Evolutionary conservation across 768 basidiomycete genomes (phyloP).

Genomic region (Boletus subcaerulescens): DNA sequence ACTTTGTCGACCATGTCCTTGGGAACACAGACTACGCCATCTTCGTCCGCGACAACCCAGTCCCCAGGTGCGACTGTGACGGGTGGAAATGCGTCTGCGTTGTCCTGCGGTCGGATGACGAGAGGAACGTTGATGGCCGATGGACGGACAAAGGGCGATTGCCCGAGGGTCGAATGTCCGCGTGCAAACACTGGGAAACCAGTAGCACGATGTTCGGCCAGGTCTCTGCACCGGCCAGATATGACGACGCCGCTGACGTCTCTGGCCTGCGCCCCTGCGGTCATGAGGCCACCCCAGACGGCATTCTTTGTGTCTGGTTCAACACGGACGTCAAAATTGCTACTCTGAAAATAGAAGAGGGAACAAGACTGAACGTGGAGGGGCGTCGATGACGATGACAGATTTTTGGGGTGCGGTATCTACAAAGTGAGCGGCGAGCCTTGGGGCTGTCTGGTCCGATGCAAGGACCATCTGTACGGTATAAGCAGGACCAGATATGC

Average conservation of each 20-base stretch:
- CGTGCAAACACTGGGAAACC: constrained; percentile 81
- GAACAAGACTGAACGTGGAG: constrained; percentile 51
- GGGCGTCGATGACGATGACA: constrained; percentile 73
- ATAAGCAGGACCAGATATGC: constrained; percentile 76
- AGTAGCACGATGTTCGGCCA: constrained; percentile 68
- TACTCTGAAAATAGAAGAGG: constrained; percentile 1
- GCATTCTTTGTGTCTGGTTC: constrained; percentile 66
- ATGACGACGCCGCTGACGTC: constrained; percentile 74
- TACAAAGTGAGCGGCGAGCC: constrained; percentile 71
- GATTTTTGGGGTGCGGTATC: constrained; percentile 67
- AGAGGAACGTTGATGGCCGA: constrained; percentile 72
- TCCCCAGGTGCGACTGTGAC: constrained; percentile 70
- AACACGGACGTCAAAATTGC: not conserved
- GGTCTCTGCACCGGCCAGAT: constrained; percentile 81
- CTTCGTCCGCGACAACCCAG: constrained; percentile 81
- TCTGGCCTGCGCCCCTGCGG: constrained; percentile 75
- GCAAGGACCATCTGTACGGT: constrained; percentile 80
- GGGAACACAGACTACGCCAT: constrained; percentile 87
- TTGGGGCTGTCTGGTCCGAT: constrained; percentile 59
- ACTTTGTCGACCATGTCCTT: constrained; percentile 51
- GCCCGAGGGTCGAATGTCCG: constrained; percentile 81
- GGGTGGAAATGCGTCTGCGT: constrained; percentile 45
- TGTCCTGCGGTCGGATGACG: constrained; percentile 36
- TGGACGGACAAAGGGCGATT: constrained; percentile 79
- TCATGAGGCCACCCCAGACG: constrained; percentile 93